Percentiles rank a stretch among this genome's conserved stretches.
Conservation (phyloP, 805 yeast genomes). For the Vanderwaltozyma polyspora region DNA sequence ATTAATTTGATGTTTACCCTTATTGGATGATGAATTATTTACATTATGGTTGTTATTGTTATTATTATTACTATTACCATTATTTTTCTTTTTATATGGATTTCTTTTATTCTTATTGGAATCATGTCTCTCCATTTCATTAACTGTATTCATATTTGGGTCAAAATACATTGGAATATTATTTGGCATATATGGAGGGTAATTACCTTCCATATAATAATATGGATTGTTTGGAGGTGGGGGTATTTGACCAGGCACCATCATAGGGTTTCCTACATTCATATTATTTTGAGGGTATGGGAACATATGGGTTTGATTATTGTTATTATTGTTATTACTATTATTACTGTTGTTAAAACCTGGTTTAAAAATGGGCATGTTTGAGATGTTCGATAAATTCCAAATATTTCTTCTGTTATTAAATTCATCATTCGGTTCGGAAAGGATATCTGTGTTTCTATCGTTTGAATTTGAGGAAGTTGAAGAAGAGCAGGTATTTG, state of each 20-base stretch:
- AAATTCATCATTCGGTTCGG: neutral
- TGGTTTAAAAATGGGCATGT: constrained; percentile 22
- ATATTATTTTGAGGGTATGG: constrained; percentile 1
- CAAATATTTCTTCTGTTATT: constrained; percentile 12
- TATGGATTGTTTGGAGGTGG: constrained; percentile 3
- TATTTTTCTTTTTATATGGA: neutral
- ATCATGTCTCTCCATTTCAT: constrained; percentile 2
- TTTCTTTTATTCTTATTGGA: constrained; percentile 5
- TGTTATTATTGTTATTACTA: constrained; percentile 2
- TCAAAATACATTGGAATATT: neutral
- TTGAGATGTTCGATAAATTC: constrained; percentile 19
- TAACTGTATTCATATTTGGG: constrained; percentile 1
- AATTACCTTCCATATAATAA: constrained; percentile 1
- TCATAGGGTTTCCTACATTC: neutral
- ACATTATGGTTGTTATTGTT: constrained; percentile 4
- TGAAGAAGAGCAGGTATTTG: constrained; percentile 1
- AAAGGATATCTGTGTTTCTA: neutral
- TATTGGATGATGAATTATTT: constrained; percentile 2
- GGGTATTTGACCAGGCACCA: constrained; percentile 2
- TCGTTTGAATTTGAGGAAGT: neutral
- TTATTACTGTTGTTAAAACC: constrained; percentile 1
- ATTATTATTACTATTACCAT: constrained; percentile 1
- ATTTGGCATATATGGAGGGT: constrained; percentile 1
- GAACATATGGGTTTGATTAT: constrained; percentile 1
- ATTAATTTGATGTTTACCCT: constrained; percentile 10